Base-by-base conservation (phyloP, 371 early-diverging fungal species). In the Mortierella sp. region DNA sequence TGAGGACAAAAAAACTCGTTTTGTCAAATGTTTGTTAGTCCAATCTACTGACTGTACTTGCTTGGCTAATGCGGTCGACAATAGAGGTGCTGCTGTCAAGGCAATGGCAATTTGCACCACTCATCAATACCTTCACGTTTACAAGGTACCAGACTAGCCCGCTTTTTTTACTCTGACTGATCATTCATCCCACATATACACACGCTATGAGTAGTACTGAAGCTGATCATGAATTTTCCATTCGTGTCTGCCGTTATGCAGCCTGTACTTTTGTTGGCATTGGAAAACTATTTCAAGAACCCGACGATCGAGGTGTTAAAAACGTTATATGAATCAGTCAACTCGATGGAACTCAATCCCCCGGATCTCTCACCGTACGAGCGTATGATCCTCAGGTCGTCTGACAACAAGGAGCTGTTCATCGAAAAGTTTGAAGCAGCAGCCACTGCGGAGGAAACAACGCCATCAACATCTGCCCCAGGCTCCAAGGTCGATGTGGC, bases 21-120 rank as follows among this genome's bases (percentile, higher is more conserved):
- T 14, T 19, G 4, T 19, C 1, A n/a, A 17, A 12, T 26, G 17
- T 30, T 19, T 21, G 23, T n/a, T n/a, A n/a, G n/a, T n/a, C n/a
- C n/a, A n/a, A n/a, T n/a, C n/a, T n/a, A n/a, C n/a, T n/a, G n/a
- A n/a, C n/a, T n/a, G n/a, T n/a, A n/a, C n/a, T n/a, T n/a, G n/a
- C n/a, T n/a, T n/a, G n/a, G n/a, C n/a, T n/a, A n/a, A n/a, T n/a
- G n/a, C n/a, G n/a, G n/a, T n/a, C n/a, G n/a, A n/a, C n/a, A n/a
- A 47, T 56, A 63, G 68, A 54, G 97, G 97, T 34, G 97, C 97
- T 1, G 83, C 88, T 49, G 95, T 96, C 23, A 97, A 96, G 72
- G 96, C 97, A 0, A 92, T 98, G 92, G 96, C 98, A 3, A 90
- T 98, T 41, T 93, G 94, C 69, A 93, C 95, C 3, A 83, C 88